Evolutionary conservation across 257 asterid species (phyloP).

Genomic region (Penstemon newberryi): DNA sequence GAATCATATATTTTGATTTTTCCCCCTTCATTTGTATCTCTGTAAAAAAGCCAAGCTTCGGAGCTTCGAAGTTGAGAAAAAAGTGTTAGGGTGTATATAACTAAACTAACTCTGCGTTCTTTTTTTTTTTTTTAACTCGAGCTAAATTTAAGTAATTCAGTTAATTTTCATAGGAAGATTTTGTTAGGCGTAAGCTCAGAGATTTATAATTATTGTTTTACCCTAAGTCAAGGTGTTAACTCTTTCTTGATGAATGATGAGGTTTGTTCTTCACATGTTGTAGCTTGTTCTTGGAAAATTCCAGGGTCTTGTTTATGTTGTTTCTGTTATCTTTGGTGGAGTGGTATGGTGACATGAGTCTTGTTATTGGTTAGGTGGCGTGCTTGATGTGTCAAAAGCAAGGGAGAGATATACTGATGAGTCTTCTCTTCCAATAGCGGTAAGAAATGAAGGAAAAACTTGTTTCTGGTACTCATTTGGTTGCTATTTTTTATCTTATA

Average conservation of each 20-base stretch:
- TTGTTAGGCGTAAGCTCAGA: no score
- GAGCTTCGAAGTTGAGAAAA: no score
- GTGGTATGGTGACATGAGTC: conserved; percentile 29
- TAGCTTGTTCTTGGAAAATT: conserved; percentile 10
- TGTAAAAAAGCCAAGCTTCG: no score
- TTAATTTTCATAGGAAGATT: no score
- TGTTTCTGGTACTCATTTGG: conserved; percentile 8
- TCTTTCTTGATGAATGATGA: no score
- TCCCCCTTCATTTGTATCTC: neutral
- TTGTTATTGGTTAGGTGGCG: conserved; percentile 59
- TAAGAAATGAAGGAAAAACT: conserved; percentile 30
- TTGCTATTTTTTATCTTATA: conserved; percentile 14
- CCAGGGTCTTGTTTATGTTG: neutral
- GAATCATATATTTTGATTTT: neutral
- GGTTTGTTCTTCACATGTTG: neutral
- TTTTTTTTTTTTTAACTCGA: no score
- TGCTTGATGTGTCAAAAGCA: conserved; percentile 73
- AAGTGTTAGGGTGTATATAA: no score
- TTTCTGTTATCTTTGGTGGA: conserved; percentile 20
- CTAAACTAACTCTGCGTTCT: no score
- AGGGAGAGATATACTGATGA: conserved; percentile 55
- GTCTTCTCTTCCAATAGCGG: conserved; percentile 65
- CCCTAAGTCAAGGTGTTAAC: no score
- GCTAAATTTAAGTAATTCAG: no score
- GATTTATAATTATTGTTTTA: no score